Percentiles rank a stretch among this genome's conserved stretches.
Conservation (phyloP, 1,284 basidiomycete species). For the Boletus smithii region DNA sequence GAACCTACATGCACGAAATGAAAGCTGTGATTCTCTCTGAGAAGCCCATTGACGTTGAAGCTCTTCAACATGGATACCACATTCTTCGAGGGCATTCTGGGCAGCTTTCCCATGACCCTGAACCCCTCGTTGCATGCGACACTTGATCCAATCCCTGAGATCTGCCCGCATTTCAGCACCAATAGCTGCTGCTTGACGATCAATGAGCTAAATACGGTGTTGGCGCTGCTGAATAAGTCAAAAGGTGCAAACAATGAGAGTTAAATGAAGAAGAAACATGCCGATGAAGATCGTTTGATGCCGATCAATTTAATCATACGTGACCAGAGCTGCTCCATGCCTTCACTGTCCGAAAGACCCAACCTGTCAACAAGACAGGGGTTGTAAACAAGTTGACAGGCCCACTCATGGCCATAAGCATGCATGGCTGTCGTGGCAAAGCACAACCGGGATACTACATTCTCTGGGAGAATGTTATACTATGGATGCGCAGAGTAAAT, state of each 20-base stretch:
- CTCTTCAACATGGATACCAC: slow-evolving; percentile 10
- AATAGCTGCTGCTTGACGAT: slow-evolving; percentile 25
- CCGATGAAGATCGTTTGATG: background rate
- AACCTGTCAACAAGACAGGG: too few relatives aligned
- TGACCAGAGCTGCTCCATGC: background rate
- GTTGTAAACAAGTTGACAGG: too few relatives aligned
- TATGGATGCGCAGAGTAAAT: too few relatives aligned
- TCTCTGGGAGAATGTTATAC: too few relatives aligned
- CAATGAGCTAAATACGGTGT: slow-evolving; percentile 30
- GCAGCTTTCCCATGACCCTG: slow-evolving; percentile 11
- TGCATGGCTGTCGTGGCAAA: too few relatives aligned
- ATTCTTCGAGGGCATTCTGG: slow-evolving; percentile 1
- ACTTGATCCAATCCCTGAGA: slow-evolving; percentile 32
- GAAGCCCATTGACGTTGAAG: slow-evolving; percentile 31
- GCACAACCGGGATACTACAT: too few relatives aligned
- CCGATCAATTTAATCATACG: background rate
- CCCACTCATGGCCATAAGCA: too few relatives aligned
- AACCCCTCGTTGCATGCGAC: slow-evolving; percentile 10
- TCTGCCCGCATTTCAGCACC: slow-evolving; percentile 17
- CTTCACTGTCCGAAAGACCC: too few relatives aligned
- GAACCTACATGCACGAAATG: background rate
- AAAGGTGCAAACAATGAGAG: background rate
- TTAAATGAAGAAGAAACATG: background rate
- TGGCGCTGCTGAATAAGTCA: slow-evolving; percentile 15
- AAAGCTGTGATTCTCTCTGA: background rate